Evolutionary conservation across 768 basidiomycete species (phyloP).

Genomic region (Agaricus subrufescens): DNA sequence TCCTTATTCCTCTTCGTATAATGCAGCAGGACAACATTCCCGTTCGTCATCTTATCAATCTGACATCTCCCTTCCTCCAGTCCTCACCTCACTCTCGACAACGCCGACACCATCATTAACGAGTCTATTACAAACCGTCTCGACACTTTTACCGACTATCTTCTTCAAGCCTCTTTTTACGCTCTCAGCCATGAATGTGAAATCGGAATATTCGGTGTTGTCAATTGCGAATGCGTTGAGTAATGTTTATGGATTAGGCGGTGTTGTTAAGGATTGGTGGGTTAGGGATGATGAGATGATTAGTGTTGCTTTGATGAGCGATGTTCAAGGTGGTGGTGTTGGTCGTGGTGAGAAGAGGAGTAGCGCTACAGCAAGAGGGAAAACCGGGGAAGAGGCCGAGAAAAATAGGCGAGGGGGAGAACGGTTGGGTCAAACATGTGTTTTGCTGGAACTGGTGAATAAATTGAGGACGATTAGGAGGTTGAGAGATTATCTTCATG

Average conservation of each 20-base stretch:
- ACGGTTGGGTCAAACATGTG: slow-evolving; percentile 56
- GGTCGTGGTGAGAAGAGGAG: slow-evolving; percentile 29
- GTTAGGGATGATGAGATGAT: slow-evolving; percentile 70
- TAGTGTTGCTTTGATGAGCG: slow-evolving; percentile 61
- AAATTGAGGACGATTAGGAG: slow-evolving; percentile 41
- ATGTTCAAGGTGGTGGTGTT: slow-evolving; percentile 21
- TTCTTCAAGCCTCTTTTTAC: slow-evolving; percentile 73
- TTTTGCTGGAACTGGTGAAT: slow-evolving; percentile 59
- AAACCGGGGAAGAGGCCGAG: slow-evolving; percentile 6
- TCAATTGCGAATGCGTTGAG: slow-evolving; percentile 48
- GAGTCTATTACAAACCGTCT: slow-evolving; percentile 45
- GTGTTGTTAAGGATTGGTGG: slow-evolving; percentile 62
- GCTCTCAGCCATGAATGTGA: slow-evolving; percentile 41
- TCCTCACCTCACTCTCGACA: too few species aligned
- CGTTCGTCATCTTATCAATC: not conserved
- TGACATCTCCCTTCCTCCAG: not conserved
- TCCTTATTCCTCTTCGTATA: not conserved
- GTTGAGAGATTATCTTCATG: slow-evolving; percentile 26
- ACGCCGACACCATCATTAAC: slow-evolving; percentile 25
- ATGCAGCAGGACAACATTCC: not conserved
- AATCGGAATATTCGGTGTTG: not conserved
- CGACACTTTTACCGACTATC: slow-evolving; percentile 48
- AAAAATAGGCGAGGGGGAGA: slow-evolving; percentile 28
- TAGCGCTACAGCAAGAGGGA: slow-evolving; percentile 13
- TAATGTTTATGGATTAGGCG: slow-evolving; percentile 44